Base-by-base conservation (phyloP, 768 basidiomycete genomes). In the Kockovaella imperatae region DNA sequence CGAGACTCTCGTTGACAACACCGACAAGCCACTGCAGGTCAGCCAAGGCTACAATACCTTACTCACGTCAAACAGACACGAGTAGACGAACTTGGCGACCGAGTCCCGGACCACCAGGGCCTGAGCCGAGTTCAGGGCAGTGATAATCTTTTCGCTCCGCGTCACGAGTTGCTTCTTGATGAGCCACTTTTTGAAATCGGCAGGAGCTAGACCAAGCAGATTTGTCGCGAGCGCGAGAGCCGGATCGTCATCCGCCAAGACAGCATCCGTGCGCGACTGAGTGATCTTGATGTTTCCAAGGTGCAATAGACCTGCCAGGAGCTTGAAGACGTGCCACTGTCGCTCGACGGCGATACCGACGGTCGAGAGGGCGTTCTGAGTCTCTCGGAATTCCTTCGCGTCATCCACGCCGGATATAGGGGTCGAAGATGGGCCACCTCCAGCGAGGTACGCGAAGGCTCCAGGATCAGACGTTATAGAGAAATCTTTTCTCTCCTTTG, bases 181-280 rank as follows among this genome's bases (percentile, higher is more conserved):
- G 1, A 87, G 91, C 95, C 95, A 99, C 71, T 87, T 96, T 77
- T 87, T 96, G 79, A 99, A 99, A 52, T 97, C 95, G 15, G 81
- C 78, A 25, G 86, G 75, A 44, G 85, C 83, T 47, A 99, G 80
- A 11, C 95, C 95, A 38, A 99, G 77, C 68, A 99, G 86, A 3
- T 84, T 81, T 2, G 89, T 89, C 15, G 90, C 83, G 35, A 88
- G 74, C 29, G 81, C 75, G 25, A 97, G 76, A 15, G 86, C 79
- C 14, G 84, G 68, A 64, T 97, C 93, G 41, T 79, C 78, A 60
- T 90, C 89, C 50, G 87, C 82, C 39, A 99, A 78, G 10, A 78
- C 75, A 2, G 91, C 83, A 65, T 99, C 93, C 29, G 77, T 83
- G 32, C 93, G 80, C 36, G 78, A 73, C 57, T 83, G 81, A 17